These are phyloP conservation scores for Diaporthe sp. DNA, from an alignment of 2,329 filamentous ascomycete species.

Conservation along the genomic window DNA sequence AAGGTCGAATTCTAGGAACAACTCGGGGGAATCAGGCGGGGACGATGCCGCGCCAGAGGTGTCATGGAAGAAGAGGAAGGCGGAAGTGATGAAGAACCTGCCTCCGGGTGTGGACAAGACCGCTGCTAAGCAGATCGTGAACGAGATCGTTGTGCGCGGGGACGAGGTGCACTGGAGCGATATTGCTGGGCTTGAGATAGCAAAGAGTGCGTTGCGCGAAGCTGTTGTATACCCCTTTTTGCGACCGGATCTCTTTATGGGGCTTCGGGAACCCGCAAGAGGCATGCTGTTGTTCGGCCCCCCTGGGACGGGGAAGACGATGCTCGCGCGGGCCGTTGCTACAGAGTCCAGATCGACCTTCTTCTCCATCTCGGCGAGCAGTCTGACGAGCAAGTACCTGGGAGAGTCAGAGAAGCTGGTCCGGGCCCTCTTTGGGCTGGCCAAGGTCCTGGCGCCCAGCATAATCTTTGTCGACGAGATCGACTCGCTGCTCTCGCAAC, in stretches of 20 bases:
- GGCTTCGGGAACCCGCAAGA: conserved; percentile 90
- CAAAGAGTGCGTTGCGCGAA: conserved; percentile 93
- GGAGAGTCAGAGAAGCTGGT: conserved; percentile 98
- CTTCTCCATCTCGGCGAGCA: conserved; percentile 96
- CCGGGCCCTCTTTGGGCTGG: conserved; percentile 89
- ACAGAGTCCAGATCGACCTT: conserved; percentile 96
- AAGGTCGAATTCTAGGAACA: conserved; percentile 36
- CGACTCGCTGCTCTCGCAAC: conserved; percentile 88
- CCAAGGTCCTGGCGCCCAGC: conserved; percentile 88
- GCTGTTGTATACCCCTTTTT: conserved; percentile 98
- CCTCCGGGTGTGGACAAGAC: conserved; percentile 85
- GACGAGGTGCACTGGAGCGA: conserved; percentile 97
- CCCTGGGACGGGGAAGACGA: conserved; percentile 98
- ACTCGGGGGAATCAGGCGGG: conserved; percentile 56
- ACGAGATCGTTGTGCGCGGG: conserved; percentile 94
- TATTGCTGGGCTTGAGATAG: conserved; percentile 89
- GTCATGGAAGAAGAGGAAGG: conserved; percentile 74
- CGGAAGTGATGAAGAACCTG: conserved; percentile 79
- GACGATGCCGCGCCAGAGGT: conserved; percentile 57
- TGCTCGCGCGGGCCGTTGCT: conserved; percentile 94
- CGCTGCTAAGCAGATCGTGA: conserved; percentile 92
- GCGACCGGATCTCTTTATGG: conserved; percentile 95
- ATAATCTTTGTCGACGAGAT: conserved; percentile 99
- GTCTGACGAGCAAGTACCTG: conserved; percentile 94
- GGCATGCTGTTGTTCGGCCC: conserved; percentile 98